Base-by-base conservation (phyloP, 2,329 filamentous ascomycete species). In the Monilinia polystroma region DNA sequence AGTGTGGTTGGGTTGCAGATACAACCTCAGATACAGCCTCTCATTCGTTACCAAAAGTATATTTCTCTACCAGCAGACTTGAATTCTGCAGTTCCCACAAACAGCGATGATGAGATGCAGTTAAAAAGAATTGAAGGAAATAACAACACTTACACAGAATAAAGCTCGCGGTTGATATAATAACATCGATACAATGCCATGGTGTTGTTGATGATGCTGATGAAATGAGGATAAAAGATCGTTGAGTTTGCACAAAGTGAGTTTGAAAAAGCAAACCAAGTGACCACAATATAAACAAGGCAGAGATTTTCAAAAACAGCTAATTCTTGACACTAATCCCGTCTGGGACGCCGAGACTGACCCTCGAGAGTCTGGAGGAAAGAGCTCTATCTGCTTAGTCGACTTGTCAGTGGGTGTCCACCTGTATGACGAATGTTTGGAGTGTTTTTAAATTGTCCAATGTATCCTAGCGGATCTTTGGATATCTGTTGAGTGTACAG, bases 321-420 rank as follows among this genome's bases (percentile, higher is more conserved):
- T 35, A 23, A 47, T 47, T n/a, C 26, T 59, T 41, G 41, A n/a
- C 47, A 18, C 56, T 59, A 59, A 47, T 59, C 56, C 56, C 11
- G 47, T 32, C 20, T 59, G 32, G 41, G 41, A 20, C 23, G 56
- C 56, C 41, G 38, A 58, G 56, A 58, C 55, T 32, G 26, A 45
- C 16, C 18, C 14, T 45, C 41, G 23, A 47, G 56, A 38, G 23
- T 58, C 26, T 18, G 4, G 7, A 43, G n/a, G 38, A 20, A 5
- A 45, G 26, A 20, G 10, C 1, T 58, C 18, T 45, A 16, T 32
- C 47, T 58, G 56, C 56, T 58, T 47, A 58, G 56, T 58, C 56
- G 41, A 23, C 38, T n/a, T 12, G 41, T 16, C 12, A 16, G 45
- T n/a, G 20, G n/a, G 10, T 14, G 47, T 26, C n/a, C n/a, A 35